Percentiles rank a stretch among this genome's conserved stretches.
Conservation (phyloP, 495 filamentous ascomycete species). For the Pyrenopolyporus hunteri region DNA sequence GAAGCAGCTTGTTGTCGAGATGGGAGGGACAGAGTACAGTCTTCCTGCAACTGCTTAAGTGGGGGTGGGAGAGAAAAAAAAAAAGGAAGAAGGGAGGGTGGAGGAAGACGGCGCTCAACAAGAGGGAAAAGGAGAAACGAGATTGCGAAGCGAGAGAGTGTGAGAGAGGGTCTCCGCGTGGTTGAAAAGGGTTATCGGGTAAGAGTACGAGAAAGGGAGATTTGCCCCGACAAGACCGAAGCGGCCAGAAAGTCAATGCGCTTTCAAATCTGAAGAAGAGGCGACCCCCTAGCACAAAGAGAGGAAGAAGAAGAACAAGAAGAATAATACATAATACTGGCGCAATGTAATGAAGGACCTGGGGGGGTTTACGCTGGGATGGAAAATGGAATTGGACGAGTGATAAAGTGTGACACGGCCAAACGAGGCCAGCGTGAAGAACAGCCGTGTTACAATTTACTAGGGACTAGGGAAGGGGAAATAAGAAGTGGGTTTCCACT, state of each 20-base stretch:
- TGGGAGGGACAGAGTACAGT: constrained; percentile 37
- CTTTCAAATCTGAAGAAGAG: too few species aligned
- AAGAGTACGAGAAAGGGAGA: constrained; percentile 41
- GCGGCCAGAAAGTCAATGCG: constrained; percentile 34
- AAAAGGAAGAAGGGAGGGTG: constrained; percentile 28
- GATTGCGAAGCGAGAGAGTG: constrained; percentile 26
- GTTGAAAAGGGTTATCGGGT: constrained; percentile 32
- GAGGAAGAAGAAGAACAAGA: too few species aligned
- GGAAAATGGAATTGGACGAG: constrained; percentile 3
- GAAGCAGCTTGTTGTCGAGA: constrained; percentile 20
- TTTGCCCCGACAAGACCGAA: constrained; percentile 39
- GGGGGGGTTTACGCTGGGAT: constrained; percentile 1
- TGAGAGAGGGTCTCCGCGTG: constrained; percentile 16
- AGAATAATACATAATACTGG: too few species aligned
- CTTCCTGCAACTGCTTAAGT: constrained; percentile 40
- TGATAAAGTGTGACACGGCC: constrained; percentile 24
- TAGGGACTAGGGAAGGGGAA: constrained; percentile 36
- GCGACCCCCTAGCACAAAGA: constrained; percentile 12
- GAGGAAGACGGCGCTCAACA: constrained; percentile 26
- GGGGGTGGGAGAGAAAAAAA: constrained; percentile 21
- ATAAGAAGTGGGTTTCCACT: constrained; percentile 35
- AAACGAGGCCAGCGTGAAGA: constrained; percentile 34
- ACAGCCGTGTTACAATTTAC: constrained; percentile 28
- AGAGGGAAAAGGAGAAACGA: constrained; percentile 37
- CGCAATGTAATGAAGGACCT: constrained; percentile 16